Evolutionary conservation across 2,329 filamentous ascomycete genomes (phyloP).

Genomic region (Cladophialophora bantiana): DNA sequence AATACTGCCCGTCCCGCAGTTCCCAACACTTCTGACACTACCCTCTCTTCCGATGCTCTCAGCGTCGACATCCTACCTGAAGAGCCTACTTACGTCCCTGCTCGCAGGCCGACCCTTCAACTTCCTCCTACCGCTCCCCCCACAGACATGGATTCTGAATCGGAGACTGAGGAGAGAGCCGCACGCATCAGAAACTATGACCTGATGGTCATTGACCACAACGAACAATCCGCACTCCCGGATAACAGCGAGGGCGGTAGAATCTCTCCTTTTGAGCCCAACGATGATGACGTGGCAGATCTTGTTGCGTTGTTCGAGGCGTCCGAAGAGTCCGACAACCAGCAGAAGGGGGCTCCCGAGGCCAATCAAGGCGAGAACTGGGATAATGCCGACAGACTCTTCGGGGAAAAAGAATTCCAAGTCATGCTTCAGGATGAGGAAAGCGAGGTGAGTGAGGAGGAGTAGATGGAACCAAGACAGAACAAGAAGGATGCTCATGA

Average conservation of each 20-base stretch:
- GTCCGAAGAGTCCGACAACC: not conserved
- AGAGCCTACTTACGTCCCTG: not conserved
- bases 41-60: not conserved
- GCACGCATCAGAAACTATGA: not conserved
- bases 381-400: not conserved
- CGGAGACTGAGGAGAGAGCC: not conserved
- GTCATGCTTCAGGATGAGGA: slow-evolving; percentile 1
- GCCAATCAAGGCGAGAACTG: not conserved
- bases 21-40: not conserved
- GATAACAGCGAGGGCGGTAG: not conserved
- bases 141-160: not conserved
- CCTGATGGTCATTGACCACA: not conserved
- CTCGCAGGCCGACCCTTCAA: not conserved
- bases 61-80: not conserved
- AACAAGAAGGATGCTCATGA: not conserved
- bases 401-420: not conserved
- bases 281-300: not conserved
- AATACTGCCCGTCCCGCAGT: not conserved
- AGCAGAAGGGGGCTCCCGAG: not conserved
- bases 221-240: not conserved
- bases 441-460: slow-evolving; percentile 19
- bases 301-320: not conserved
- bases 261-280: not conserved
- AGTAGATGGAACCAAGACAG: not conserved
- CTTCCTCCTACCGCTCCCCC: not conserved